phyloP scores from a whole-genome alignment of 2,329 filamentous ascomycete species.

The Seiridium unicorne region DNA sequence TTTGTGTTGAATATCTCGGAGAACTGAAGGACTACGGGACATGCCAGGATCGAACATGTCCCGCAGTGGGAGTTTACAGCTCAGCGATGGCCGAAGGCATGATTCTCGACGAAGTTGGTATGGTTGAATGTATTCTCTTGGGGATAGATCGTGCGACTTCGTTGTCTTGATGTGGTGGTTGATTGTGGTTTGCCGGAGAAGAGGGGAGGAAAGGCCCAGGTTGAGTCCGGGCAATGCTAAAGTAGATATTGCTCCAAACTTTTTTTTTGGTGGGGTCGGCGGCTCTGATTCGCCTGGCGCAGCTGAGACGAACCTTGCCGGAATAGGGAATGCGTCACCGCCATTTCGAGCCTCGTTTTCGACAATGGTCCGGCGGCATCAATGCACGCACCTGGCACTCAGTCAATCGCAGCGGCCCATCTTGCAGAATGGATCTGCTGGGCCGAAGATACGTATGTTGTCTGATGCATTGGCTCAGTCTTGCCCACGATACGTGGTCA shows the following conservation, averaged over 20 bases:
- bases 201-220: slow-evolving; percentile 24
- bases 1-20: slow-evolving; percentile 67
- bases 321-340: slow-evolving; percentile 11
- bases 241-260: slow-evolving; percentile 18
- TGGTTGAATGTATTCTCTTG: slow-evolving; percentile 24
- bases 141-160: slow-evolving; percentile 56
- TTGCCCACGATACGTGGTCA: too few relatives aligned
- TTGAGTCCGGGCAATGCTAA: slow-evolving; percentile 24
- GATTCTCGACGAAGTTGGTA: slow-evolving; percentile 66
- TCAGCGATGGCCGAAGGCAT: slow-evolving; percentile 79
- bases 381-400: too few relatives aligned
- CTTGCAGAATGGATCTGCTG: too few relatives aligned
- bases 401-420: too few relatives aligned
- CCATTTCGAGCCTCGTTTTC: slow-evolving; percentile 8
- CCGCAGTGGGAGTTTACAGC: slow-evolving; percentile 90
- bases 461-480: too few relatives aligned
- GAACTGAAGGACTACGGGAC: slow-evolving; percentile 85
- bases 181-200: slow-evolving; percentile 31
- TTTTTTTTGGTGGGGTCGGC: slow-evolving; percentile 24
- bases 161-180: slow-evolving; percentile 53
- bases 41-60: slow-evolving; percentile 51
- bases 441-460: too few relatives aligned
- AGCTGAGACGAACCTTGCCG: slow-evolving; percentile 8
- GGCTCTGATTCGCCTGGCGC: slow-evolving; percentile 21
- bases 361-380: neutral